phyloP scores from a whole-genome alignment of 768 basidiomycete species.

The Russula virescens region DNA sequence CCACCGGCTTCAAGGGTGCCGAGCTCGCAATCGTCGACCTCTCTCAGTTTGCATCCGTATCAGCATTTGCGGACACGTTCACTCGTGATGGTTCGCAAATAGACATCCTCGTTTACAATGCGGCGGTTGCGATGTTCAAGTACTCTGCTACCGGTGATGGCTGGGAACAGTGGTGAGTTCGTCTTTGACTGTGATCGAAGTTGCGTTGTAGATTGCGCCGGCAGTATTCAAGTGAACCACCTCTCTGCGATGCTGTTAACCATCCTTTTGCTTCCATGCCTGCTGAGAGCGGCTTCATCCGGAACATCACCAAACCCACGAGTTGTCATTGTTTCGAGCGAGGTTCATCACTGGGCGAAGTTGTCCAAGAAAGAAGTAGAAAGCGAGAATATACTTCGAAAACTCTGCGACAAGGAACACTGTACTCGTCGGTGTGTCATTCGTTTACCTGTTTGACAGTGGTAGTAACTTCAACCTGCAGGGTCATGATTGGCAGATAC shows the following conservation, averaged over 20 bases:
- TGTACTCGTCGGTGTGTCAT: slow-evolving; percentile 13
- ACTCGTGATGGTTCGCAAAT: slow-evolving; percentile 26
- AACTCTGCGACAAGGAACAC: slow-evolving; percentile 10
- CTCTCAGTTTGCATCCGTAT: slow-evolving; percentile 27
- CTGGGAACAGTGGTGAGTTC: slow-evolving; percentile 29
- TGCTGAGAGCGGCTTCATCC: slow-evolving; percentile 13
- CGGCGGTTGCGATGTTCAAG: slow-evolving; percentile 23
- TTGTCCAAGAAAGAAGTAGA: slow-evolving; percentile 5
- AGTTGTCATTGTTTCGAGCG: slow-evolving; percentile 19
- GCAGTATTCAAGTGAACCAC: slow-evolving; percentile 44
- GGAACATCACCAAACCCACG: slow-evolving; percentile 17
- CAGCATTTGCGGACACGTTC: slow-evolving; percentile 26
- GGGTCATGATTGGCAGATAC: slow-evolving; percentile 16
- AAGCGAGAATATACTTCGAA: slow-evolving; percentile 6
- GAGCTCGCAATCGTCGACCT: slow-evolving; percentile 28
- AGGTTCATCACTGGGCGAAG: slow-evolving; percentile 8
- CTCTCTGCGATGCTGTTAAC: slow-evolving; percentile 13
- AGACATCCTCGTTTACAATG: slow-evolving; percentile 31
- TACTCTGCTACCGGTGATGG: slow-evolving; percentile 30
- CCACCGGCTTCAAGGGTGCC: slow-evolving; percentile 13
- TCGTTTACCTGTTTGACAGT: not conserved
- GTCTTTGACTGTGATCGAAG: not conserved
- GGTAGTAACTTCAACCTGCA: not conserved
- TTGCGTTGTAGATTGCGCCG: not conserved
- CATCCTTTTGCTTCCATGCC: slow-evolving; percentile 15